Percentiles rank a stretch among this genome's conserved stretches.
These are phyloP conservation scores for Cercospora sesami DNA, from an alignment of 2,329 filamentous ascomycete species.

Conservation along the genomic window DNA sequence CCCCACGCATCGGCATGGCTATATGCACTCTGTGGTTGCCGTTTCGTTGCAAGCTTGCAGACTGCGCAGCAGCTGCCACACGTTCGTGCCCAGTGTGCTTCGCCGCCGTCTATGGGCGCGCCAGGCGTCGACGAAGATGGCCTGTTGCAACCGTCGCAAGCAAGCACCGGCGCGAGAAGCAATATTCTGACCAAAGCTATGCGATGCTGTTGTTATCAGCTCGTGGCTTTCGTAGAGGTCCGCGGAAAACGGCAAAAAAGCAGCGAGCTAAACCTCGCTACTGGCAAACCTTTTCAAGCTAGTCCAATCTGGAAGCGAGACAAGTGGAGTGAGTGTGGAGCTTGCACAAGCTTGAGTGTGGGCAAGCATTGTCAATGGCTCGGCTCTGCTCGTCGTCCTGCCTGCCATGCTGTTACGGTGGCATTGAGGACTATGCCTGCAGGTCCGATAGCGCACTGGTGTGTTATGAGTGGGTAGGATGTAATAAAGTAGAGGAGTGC, in stretches of 20 bases:
- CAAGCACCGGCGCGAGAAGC: not conserved
- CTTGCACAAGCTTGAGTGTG: slow-evolving; percentile 16
- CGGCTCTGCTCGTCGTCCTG: slow-evolving; percentile 11
- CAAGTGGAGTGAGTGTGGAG: slow-evolving; percentile 19
- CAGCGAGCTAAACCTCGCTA: slow-evolving; percentile 26
- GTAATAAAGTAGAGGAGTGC: not conserved
- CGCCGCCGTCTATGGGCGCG: not conserved
- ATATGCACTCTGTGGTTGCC: not conserved
- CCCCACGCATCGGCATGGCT: not conserved
- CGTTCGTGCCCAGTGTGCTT: too few relatives aligned
- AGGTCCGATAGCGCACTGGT: slow-evolving; percentile 5
- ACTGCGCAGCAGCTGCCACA: not conserved
- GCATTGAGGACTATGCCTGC: slow-evolving; percentile 4
- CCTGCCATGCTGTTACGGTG: slow-evolving; percentile 14
- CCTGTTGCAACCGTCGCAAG: not conserved
- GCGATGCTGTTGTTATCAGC: not conserved
- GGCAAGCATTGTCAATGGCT: slow-evolving; percentile 21
- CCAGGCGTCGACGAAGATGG: not conserved
- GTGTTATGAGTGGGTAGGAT: slow-evolving; percentile 1
- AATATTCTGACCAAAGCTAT: not conserved
- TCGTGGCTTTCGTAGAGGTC: not conserved
- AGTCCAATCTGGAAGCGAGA: slow-evolving; percentile 20
- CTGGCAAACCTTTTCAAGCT: slow-evolving; percentile 23
- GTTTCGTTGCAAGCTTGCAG: not conserved
- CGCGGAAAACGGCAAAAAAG: slow-evolving; percentile 25